A percentile compares a stretch with the other conserved stretches of the same genome.
These are phyloP conservation scores for Aspergillus chevalieri DNA, from an alignment of 2,329 filamentous ascomycete species.

Conservation along the genomic window DNA sequence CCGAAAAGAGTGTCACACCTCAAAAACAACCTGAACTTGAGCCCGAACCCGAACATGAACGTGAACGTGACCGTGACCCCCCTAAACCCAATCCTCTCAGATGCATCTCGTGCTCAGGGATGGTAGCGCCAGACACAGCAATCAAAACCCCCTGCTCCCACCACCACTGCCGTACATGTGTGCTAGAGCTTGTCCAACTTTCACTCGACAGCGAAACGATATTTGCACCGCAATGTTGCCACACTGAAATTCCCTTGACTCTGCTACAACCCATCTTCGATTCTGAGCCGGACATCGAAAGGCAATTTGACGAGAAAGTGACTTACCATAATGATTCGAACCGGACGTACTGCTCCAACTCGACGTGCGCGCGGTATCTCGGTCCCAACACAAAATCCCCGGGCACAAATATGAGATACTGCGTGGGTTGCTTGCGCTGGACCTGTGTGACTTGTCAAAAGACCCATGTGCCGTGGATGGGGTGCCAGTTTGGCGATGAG, in stretches of 20 bases:
- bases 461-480: constrained; percentile 10
- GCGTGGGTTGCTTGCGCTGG: neutral
- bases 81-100: no score
- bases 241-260: constrained; percentile 11
- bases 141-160: constrained; percentile 12
- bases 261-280: constrained; percentile 6
- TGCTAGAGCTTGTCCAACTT: constrained; percentile 11
- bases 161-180: constrained; percentile 17
- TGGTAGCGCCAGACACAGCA: neutral
- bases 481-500: constrained; percentile 22
- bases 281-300: neutral
- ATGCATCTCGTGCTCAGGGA: constrained; percentile 7
- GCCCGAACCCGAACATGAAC: no score
- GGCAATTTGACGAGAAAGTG: constrained; percentile 14
- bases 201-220: constrained; percentile 15
- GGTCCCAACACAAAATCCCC: constrained; percentile 7
- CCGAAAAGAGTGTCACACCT: no score
- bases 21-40: no score
- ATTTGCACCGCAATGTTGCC: constrained; percentile 26
- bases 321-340: constrained; percentile 17
- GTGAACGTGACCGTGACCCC: no score
- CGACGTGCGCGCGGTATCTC: constrained; percentile 20
- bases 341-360: constrained; percentile 20
- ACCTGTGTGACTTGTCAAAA: constrained; percentile 23
- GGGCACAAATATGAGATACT: no score